Conservation (phyloP, 805 yeast genomes). For the Barnettozyma vustinii region DNA sequence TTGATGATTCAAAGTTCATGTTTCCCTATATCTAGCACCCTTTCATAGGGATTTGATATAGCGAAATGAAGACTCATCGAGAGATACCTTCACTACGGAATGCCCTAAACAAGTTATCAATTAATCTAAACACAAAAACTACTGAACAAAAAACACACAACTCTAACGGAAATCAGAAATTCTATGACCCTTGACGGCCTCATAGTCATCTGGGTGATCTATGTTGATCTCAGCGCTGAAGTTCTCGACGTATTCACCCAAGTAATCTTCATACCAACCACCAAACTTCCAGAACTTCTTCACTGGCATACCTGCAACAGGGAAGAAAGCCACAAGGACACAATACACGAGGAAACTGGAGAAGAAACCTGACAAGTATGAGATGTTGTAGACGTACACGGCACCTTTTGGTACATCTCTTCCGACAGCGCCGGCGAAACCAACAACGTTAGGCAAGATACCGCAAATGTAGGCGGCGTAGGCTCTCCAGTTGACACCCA, state of each 20-base stretch:
- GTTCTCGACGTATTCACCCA: slow-evolving; percentile 11
- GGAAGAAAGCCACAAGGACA: slow-evolving; percentile 45
- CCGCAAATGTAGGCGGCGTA: slow-evolving; percentile 76
- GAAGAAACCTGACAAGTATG: slow-evolving; percentile 73
- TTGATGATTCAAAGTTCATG: too few relatives aligned
- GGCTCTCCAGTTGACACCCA: slow-evolving; percentile 83
- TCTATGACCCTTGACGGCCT: slow-evolving; percentile 1
- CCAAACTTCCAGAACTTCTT: slow-evolving; percentile 32
- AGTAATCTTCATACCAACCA: slow-evolving; percentile 40
- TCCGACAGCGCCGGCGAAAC: slow-evolving; percentile 80
- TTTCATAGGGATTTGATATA: too few relatives aligned
- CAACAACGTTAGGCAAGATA: slow-evolving; percentile 77
- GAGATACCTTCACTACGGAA: too few relatives aligned
- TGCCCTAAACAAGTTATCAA: not conserved
- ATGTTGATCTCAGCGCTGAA: slow-evolving; percentile 14
- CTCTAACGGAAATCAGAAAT: not conserved
- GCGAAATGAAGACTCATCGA: too few relatives aligned
- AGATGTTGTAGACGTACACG: slow-evolving; percentile 61
- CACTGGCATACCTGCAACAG: slow-evolving; percentile 43
- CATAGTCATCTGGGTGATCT: slow-evolving; percentile 20
- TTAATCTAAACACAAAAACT: not conserved
- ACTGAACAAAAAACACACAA: not conserved
- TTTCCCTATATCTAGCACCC: too few relatives aligned
- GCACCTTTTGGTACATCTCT: slow-evolving; percentile 80
- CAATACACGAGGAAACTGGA: slow-evolving; percentile 52